A percentile compares a stretch with the other conserved stretches of the same genome.
Conservation (phyloP, 1,284 basidiomycete species). For the Sutorius eximius region DNA sequence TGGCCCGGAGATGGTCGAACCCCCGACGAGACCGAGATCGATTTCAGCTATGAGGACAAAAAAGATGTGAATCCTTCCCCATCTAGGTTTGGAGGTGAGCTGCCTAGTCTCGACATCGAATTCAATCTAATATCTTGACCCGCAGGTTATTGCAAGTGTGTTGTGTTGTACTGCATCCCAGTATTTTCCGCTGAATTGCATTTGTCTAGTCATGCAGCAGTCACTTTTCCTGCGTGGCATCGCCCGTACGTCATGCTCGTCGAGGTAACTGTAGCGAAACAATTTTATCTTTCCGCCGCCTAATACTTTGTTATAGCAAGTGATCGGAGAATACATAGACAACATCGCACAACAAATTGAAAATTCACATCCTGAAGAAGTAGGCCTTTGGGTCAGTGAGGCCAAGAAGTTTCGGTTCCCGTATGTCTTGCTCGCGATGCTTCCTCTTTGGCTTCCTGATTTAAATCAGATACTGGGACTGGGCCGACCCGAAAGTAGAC, state of each 20-base stretch:
- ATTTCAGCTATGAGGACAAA: constrained; percentile 21
- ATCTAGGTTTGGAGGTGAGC: constrained; percentile 26
- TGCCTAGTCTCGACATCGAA: not conserved
- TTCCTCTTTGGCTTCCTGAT: constrained; percentile 2
- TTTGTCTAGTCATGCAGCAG: constrained; percentile 16
- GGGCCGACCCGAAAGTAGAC: constrained; percentile 23
- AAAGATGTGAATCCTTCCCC: constrained; percentile 26
- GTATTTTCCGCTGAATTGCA: not conserved
- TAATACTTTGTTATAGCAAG: constrained; percentile 17
- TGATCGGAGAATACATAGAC: constrained; percentile 25
- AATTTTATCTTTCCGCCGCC: too few species aligned
- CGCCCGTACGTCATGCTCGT: constrained; percentile 32
- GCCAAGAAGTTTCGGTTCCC: constrained; percentile 27
- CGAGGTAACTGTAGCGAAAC: constrained; percentile 14
- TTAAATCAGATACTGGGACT: constrained; percentile 25
- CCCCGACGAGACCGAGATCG: constrained; percentile 9
- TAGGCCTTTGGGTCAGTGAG: constrained; percentile 19
- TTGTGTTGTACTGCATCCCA: not conserved
- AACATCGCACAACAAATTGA: constrained; percentile 26
- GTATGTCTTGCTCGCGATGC: constrained; percentile 7
- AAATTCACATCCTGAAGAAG: constrained; percentile 13
- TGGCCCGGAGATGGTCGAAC: constrained; percentile 22
- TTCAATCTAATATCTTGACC: not conserved
- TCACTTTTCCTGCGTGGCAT: constrained; percentile 29
- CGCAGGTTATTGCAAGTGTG: constrained; percentile 30